phyloP scores from a whole-genome alignment of 768 basidiomycete genomes.

The Leucogyrophana mollusca region DNA sequence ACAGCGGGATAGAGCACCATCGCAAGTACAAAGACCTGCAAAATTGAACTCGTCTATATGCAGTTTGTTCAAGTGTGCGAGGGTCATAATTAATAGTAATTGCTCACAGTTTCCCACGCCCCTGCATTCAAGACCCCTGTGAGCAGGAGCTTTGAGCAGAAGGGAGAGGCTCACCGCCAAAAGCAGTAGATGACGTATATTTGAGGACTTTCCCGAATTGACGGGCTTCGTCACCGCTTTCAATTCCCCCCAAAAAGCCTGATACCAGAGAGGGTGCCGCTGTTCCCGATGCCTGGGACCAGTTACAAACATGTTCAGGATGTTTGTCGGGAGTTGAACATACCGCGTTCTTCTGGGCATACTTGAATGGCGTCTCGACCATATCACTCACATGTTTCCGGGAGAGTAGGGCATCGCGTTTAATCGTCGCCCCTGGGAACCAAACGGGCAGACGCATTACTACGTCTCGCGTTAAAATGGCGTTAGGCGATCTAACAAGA shows the following conservation, averaged over 20 bases:
- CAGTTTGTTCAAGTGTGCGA: background rate
- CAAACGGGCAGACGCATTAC: slow-evolving; percentile 27
- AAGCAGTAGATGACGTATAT: slow-evolving; percentile 10
- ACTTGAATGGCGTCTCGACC: slow-evolving; percentile 17
- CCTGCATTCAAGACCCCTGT: no score
- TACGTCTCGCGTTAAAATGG: background rate
- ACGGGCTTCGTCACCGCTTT: slow-evolving; percentile 4
- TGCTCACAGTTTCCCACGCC: no score
- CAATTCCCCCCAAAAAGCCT: slow-evolving; percentile 3
- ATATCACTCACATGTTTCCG: slow-evolving; percentile 7
- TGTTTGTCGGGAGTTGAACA: background rate
- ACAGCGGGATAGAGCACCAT: slow-evolving; percentile 3
- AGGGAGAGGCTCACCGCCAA: slow-evolving; percentile 13
- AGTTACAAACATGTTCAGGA: background rate
- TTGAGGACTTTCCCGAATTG: slow-evolving; percentile 16
- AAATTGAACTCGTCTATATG: slow-evolving; percentile 8
- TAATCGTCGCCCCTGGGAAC: slow-evolving; percentile 18
- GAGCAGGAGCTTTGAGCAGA: no score
- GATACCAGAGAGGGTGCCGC: background rate
- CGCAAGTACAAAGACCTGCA: slow-evolving; percentile 6
- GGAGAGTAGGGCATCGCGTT: slow-evolving; percentile 10
- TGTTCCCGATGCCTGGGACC: background rate
- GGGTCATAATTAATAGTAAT: no score
- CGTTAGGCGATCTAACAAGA: no score
- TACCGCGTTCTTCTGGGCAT: slow-evolving; percentile 9